phyloP scores from a whole-genome alignment of 2,329 filamentous ascomycete species.

The Tolypocladium inflatum region DNA sequence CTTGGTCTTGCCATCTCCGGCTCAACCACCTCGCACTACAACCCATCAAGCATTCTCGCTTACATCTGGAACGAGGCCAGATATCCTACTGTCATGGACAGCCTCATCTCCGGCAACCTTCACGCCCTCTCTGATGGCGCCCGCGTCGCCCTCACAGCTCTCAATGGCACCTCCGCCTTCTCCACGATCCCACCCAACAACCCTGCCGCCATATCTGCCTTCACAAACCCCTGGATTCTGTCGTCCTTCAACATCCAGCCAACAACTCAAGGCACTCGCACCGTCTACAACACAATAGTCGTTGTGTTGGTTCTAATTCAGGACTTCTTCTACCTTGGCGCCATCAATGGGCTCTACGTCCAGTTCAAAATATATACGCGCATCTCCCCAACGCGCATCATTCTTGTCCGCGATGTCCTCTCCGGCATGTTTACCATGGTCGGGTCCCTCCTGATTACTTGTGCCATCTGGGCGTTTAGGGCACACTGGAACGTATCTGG shows the following conservation, averaged over 20 bases:
- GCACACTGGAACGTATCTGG: constrained; percentile 6
- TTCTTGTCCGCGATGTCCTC: constrained; percentile 7
- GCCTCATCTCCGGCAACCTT: constrained; percentile 6
- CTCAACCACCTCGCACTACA: constrained; percentile 4
- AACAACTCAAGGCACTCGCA: constrained; percentile 11
- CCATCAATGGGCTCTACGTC: constrained; percentile 11
- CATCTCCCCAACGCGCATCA: constrained; percentile 4
- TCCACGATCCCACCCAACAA: constrained; percentile 6
- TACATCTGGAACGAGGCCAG: constrained; percentile 12
- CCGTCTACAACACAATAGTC: constrained; percentile 14
- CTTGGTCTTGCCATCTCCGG: constrained; percentile 6
- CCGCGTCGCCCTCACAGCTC: constrained; percentile 6
- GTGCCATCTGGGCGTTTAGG: constrained; percentile 9
- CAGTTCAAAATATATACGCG: constrained; percentile 11
- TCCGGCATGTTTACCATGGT: constrained; percentile 9
- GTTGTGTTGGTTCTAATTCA: constrained; percentile 14
- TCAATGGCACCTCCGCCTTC: constrained; percentile 8
- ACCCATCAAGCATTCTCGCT: constrained; percentile 6
- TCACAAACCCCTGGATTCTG: constrained; percentile 12
- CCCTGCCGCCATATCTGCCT: constrained; percentile 6
- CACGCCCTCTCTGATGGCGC: constrained; percentile 6
- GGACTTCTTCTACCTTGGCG: constrained; percentile 14
- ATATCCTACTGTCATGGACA: constrained; percentile 8
- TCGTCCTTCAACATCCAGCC: constrained; percentile 11
- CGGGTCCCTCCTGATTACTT: constrained; percentile 6